Base-by-base conservation (phyloP, 1,139 yeast genomes). In the Pichiaceae sp. region DNA sequence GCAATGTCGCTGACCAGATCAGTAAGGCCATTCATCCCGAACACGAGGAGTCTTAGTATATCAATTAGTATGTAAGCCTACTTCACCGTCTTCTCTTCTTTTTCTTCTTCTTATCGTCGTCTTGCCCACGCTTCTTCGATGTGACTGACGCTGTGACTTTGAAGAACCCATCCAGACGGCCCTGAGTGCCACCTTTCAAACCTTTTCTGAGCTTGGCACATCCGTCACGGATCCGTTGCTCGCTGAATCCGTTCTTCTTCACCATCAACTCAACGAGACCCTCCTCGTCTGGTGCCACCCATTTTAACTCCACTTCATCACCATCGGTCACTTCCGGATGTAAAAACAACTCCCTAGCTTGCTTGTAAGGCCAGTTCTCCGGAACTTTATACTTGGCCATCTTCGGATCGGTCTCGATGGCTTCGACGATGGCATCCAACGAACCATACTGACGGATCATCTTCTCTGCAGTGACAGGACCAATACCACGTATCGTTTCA, bases 401-500 rank as follows among this genome's bases (percentile, higher is more conserved):
- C 15, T 75, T 79, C 1, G 81, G 80, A 41, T 76, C 71, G 36
- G 65, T 66, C 31, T 71, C 63, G 31, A 87, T 74, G 47, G 64
- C 67, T 47, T 78, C 78, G 26, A 89, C 73, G 32, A 93, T 75
- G 34, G 77, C 78, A 42, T 89, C 97, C 37, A 91, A 67, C 0
- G 81, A 70, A 1, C 82, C 79, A 57, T 86, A 89, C 52, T 91
- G 96, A 54, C 80, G 81, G 47, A 91, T 85, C 44, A 91, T 68
- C 52, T 91, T 89, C 46, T 73, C 69, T 0, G 97, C 98, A 1
- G 96, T 89, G 2, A 83, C 91, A 0, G 97, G 97, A 4, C 99
- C 99, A 38, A 93, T 80, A 12, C 98, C 98, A 46, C 76, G 75
- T 41, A 93, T 89, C 2, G 96, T 84, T 47, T 91, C 97, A 63